These are phyloP conservation scores for Sarocladium oryzae DNA, from an alignment of 2,329 filamentous ascomycete species.

Conservation along the genomic window DNA sequence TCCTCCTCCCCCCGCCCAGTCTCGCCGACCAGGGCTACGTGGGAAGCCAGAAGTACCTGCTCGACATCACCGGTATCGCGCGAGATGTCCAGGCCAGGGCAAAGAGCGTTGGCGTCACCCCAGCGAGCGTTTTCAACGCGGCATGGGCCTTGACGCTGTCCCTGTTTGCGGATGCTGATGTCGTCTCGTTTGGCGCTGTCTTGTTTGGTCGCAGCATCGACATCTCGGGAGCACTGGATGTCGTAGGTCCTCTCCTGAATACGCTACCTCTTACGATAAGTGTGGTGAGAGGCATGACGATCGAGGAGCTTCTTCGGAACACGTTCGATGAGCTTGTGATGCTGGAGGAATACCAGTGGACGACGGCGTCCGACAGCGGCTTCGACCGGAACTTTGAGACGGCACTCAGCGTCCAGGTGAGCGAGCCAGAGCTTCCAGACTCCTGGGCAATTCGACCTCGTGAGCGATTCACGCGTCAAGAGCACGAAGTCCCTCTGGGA, in stretches of 20 bases:
- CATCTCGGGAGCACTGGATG: conserved; percentile 19
- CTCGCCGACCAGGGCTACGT: neutral
- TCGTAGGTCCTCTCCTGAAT: conserved; percentile 29
- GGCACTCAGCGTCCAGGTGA: neutral
- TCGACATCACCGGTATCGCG: neutral
- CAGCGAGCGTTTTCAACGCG: conserved; percentile 19
- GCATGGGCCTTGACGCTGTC: conserved; percentile 30
- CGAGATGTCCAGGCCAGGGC: neutral
- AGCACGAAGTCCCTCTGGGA: neutral
- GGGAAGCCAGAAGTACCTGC: neutral
- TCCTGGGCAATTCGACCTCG: neutral
- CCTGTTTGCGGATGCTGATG: conserved; percentile 22
- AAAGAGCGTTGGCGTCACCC: conserved; percentile 10
- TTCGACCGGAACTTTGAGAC: conserved; percentile 3
- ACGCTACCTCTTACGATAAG: conserved; percentile 19
- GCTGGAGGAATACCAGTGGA: conserved; percentile 13
- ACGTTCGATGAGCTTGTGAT: conserved; percentile 11
- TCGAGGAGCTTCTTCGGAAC: conserved; percentile 13
- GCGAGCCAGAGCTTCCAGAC: neutral
- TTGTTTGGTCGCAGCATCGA: conserved; percentile 28
- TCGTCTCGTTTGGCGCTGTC: conserved; percentile 27
- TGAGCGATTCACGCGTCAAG: neutral
- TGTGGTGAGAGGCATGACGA: conserved; percentile 11
- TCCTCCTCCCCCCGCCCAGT: neutral
- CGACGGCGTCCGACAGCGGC: conserved; percentile 13